Evolutionary conservation across 495 filamentous ascomycete species (phyloP).

Genomic region (Copromyces sp.): DNA sequence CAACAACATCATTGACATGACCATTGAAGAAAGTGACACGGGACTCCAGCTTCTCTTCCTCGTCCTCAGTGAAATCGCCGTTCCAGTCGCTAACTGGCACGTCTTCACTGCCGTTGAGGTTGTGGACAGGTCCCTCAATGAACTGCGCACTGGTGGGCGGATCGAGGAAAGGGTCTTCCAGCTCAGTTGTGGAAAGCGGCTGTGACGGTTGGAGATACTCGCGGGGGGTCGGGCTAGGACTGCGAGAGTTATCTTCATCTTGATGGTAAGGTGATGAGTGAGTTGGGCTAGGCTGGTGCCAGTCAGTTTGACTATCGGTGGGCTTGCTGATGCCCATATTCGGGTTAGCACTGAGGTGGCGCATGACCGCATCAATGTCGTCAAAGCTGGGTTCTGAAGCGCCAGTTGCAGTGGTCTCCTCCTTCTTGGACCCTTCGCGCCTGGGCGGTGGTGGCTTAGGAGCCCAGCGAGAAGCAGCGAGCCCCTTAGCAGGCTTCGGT

Average conservation of each 20-base stretch:
- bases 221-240: constrained; percentile 65
- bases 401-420: neutral
- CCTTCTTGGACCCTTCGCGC: neutral
- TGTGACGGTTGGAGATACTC: constrained; percentile 33
- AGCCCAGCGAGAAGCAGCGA: constrained; percentile 27
- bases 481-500: constrained; percentile 13
- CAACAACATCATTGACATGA: constrained; percentile 76
- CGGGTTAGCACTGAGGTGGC: constrained; percentile 62
- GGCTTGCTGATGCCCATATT: constrained; percentile 60
- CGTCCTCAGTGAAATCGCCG: constrained; percentile 68
- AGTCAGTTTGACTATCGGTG: constrained; percentile 34
- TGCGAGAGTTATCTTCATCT: constrained; percentile 53
- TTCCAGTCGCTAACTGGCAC: constrained; percentile 83
- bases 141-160: constrained; percentile 27
- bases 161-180: constrained; percentile 42
- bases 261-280: constrained; percentile 46
- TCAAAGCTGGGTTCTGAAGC: constrained; percentile 51
- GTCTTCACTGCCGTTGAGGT: constrained; percentile 53
- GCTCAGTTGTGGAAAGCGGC: constrained; percentile 26
- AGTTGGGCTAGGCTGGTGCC: constrained; percentile 33
- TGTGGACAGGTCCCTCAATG: constrained; percentile 49
- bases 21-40: constrained; percentile 74
- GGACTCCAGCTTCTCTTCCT: constrained; percentile 68
- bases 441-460: constrained; percentile 9
- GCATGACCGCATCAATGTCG: constrained; percentile 81